phyloP scores from a whole-genome alignment of 2,329 filamentous ascomycete species.

The Aspergillus sclerotialis region DNA sequence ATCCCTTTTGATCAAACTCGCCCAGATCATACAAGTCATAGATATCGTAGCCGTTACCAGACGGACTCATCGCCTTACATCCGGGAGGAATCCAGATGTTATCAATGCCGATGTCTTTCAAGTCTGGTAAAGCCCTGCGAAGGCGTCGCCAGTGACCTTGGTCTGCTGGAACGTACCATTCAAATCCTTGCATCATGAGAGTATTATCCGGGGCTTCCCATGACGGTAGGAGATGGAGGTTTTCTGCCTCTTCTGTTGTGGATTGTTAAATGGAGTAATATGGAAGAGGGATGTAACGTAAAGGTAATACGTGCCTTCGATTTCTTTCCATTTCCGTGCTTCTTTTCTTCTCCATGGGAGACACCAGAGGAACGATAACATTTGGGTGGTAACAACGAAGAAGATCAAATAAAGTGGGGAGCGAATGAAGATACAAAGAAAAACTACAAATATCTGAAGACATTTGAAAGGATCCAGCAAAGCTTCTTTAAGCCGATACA shows the following conservation, averaged over 20 bases:
- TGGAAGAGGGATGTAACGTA: no score
- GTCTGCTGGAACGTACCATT: conserved; percentile 63
- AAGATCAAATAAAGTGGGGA: background rate
- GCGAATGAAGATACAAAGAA: background rate
- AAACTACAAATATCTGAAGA: background rate
- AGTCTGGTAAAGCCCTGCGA: conserved; percentile 42
- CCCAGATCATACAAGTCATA: conserved; percentile 66
- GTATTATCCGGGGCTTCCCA: conserved; percentile 27
- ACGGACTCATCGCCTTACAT: conserved; percentile 57
- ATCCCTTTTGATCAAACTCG: conserved; percentile 66
- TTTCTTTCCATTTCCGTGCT: conserved; percentile 13
- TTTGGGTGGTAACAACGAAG: conserved; percentile 6
- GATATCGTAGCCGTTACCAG: conserved; percentile 61
- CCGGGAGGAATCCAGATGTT: conserved; percentile 64
- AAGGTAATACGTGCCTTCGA: conserved; percentile 14
- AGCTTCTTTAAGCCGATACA: background rate
- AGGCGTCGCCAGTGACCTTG: conserved; percentile 57
- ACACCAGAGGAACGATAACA: conserved; percentile 6
- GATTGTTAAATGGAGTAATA: background rate
- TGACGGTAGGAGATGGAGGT: conserved; percentile 20
- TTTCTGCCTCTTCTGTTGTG: conserved; percentile 14
- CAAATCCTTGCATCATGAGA: conserved; percentile 63
- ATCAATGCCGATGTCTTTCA: conserved; percentile 56
- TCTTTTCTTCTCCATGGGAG: conserved; percentile 8
- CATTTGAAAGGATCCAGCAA: background rate